phyloP scores from a whole-genome alignment of 1,139 yeast species.

The Insectozyma bohioensis region DNA sequence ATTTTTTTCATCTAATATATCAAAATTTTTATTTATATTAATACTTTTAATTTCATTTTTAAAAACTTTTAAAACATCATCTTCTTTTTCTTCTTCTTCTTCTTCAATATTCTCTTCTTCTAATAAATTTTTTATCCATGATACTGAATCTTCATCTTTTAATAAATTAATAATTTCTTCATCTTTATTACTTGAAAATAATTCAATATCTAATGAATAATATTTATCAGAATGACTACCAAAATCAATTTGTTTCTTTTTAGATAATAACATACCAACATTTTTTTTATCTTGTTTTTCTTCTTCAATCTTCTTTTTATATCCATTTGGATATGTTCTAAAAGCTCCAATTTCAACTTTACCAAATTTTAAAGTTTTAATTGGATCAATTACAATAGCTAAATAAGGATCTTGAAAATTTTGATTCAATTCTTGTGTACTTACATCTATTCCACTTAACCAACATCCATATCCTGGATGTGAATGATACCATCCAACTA shows the following conservation, averaged over 20 bases:
- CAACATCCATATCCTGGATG: constrained; percentile 98
- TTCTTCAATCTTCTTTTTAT: constrained; percentile 11
- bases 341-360: constrained; percentile 89
- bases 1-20: constrained; percentile 10
- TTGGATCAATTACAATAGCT: constrained; percentile 87
- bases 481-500: constrained; percentile 95
- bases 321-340: constrained; percentile 65
- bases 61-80: constrained; percentile 6
- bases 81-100: constrained; percentile 4
- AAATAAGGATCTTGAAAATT: constrained; percentile 87
- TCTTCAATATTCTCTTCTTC: too few species aligned
- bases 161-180: constrained; percentile 45
- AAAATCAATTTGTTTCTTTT: constrained; percentile 55
- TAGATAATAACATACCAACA: constrained; percentile 28
- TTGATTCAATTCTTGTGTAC: constrained; percentile 83
- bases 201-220: constrained; percentile 65
- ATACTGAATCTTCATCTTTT: constrained; percentile 28
- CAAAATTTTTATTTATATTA: constrained; percentile 12
- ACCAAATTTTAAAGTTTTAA: constrained; percentile 62
- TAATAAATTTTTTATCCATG: constrained; percentile 46
- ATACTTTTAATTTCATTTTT: constrained; percentile 9
- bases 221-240: constrained; percentile 73
- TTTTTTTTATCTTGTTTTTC: not conserved
- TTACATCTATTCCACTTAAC: constrained; percentile 87
- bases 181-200: constrained; percentile 62